phyloP scores from a whole-genome alignment of 2,329 filamentous ascomycete genomes.

The Diplodia sapinea region DNA sequence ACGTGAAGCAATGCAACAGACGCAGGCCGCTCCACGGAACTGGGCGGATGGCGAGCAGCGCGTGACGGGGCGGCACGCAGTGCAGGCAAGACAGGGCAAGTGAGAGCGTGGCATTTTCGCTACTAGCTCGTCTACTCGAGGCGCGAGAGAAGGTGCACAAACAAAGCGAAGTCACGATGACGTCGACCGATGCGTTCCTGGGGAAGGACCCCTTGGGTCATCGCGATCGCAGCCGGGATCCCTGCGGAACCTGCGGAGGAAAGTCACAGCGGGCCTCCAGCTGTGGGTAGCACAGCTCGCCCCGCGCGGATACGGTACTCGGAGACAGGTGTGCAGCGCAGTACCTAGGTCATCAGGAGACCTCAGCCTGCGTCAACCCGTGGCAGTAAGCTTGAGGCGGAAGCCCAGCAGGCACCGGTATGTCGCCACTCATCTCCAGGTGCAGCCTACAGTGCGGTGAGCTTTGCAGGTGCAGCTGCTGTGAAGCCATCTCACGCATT shows the following conservation, averaged over 20 bases:
- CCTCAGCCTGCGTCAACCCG: background rate
- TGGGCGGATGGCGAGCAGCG: conserved; percentile 13
- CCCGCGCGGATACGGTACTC: background rate
- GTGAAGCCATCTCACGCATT: background rate
- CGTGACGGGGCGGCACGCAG: conserved; percentile 13
- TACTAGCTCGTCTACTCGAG: background rate
- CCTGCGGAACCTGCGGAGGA: conserved; percentile 17
- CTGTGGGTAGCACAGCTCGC: background rate
- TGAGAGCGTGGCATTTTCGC: conserved; percentile 11
- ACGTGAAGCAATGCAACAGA: conserved; percentile 9
- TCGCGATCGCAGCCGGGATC: conserved; percentile 28
- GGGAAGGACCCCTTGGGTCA: background rate
- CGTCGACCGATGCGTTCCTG: conserved; percentile 21
- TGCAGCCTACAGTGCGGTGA: background rate
- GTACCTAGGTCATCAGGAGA: conserved; percentile 8
- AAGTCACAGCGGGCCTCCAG: background rate
- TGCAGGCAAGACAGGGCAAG: conserved; percentile 1
- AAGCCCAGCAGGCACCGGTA: background rate
- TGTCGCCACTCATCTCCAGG: background rate
- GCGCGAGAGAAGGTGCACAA: background rate
- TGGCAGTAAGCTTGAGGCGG: conserved; percentile 1
- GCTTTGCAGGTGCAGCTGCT: background rate
- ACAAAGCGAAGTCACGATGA: conserved; percentile 17
- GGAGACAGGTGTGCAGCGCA: background rate
- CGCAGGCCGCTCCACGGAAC: conserved; percentile 22